phyloP scores from a whole-genome alignment of 306 rosid genomes.

The Vachellia collinsii region DNA sequence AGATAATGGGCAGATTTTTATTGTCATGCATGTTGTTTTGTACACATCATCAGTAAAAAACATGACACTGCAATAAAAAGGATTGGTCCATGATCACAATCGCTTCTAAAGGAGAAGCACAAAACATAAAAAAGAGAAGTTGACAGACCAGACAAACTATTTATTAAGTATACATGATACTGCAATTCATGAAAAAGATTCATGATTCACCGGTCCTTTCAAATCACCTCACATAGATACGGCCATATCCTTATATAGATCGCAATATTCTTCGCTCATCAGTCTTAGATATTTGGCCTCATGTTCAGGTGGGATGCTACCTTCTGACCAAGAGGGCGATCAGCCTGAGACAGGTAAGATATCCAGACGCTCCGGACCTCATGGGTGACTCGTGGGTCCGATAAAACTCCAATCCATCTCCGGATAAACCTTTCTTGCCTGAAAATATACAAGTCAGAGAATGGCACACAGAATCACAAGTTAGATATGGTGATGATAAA shows the following conservation, averaged over 20 bases:
- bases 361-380: no score
- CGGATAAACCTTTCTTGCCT: no score
- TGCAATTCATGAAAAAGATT: background rate
- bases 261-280: background rate
- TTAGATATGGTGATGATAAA: constrained; percentile 10
- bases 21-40: background rate
- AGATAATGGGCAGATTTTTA: background rate
- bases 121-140: background rate
- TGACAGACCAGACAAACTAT: background rate
- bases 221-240: background rate
- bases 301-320: constrained; percentile 15
- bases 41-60: background rate
- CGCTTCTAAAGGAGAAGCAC: background rate
- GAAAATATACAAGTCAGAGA: constrained; percentile 19
- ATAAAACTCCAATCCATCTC: no score
- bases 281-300: constrained; percentile 1
- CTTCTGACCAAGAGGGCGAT: constrained; percentile 14
- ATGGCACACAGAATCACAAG: constrained; percentile 16
- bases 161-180: background rate
- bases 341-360: no score
- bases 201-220: background rate
- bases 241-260: background rate
- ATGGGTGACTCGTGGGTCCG: no score
- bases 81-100: background rate
- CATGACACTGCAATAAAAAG: background rate